Percentiles rank a stretch among this genome's conserved stretches.
phyloP scores from a whole-genome alignment of 2,329 filamentous ascomycete genomes.

The Camptophora hylomeconis region DNA sequence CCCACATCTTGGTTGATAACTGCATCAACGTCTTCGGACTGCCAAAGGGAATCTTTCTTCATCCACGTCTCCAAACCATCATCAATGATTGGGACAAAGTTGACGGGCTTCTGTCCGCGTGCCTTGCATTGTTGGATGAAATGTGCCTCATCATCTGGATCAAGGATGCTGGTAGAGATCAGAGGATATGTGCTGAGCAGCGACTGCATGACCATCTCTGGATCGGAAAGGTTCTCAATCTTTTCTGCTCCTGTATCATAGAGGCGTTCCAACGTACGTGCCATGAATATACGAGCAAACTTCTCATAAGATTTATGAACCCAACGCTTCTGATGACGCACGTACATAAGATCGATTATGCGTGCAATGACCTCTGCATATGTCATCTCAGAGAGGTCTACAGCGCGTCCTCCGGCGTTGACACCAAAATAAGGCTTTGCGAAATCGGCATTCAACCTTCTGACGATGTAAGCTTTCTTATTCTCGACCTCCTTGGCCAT shows the following conservation, averaged over 20 bases:
- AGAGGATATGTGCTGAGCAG: constrained; percentile 43
- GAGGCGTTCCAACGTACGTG: constrained; percentile 36
- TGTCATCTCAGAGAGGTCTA: constrained; percentile 37
- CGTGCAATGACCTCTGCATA: constrained; percentile 33
- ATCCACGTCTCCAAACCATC: constrained; percentile 27
- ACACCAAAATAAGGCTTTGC: constrained; percentile 37
- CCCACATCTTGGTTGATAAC: constrained; percentile 23
- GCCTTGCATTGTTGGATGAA: constrained; percentile 22
- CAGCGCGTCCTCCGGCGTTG: constrained; percentile 28
- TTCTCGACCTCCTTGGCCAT: constrained; percentile 29
- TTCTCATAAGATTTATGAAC: constrained; percentile 23
- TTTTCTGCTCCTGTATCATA: constrained; percentile 82
- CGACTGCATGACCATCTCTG: constrained; percentile 22
- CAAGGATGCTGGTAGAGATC: constrained; percentile 58
- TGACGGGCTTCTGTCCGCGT: constrained; percentile 23
- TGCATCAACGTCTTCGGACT: constrained; percentile 25
- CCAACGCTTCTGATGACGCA: constrained; percentile 33
- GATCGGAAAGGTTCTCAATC: constrained; percentile 49
- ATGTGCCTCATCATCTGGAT: constrained; percentile 46
- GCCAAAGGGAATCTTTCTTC: constrained; percentile 30
- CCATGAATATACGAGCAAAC: constrained; percentile 11
- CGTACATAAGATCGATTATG: constrained; percentile 35
- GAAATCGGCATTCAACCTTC: constrained; percentile 35
- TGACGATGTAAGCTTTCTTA: constrained; percentile 33
- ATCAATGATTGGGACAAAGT: constrained; percentile 24